These are phyloP conservation scores for Cinchona pubescens DNA, from an alignment of 257 asterid species.

Conservation along the genomic window DNA sequence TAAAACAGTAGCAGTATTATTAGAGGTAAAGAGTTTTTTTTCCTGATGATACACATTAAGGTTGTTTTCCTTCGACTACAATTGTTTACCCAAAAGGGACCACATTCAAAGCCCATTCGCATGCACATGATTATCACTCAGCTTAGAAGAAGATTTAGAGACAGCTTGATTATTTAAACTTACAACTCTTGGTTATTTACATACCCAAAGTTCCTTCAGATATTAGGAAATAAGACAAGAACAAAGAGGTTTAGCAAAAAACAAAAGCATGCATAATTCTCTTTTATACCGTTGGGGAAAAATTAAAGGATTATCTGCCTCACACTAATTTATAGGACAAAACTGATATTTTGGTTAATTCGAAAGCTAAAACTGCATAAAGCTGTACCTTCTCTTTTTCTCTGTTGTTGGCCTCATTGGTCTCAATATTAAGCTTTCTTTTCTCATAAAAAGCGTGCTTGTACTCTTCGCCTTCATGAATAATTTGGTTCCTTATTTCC, in stretches of 20 bases:
- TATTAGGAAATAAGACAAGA: background rate
- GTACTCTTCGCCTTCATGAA: constrained; percentile 79
- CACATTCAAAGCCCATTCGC: background rate
- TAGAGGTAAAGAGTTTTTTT: background rate
- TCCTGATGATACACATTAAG: background rate
- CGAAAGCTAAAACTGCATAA: background rate
- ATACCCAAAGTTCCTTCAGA: background rate
- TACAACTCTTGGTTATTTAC: background rate
- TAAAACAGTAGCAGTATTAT: background rate
- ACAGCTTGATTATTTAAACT: background rate
- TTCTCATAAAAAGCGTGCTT: constrained; percentile 78
- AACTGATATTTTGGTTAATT: background rate
- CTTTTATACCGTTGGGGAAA: background rate
- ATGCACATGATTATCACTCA: background rate
- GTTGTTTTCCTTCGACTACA: background rate
- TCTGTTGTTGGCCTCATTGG: constrained; percentile 66
- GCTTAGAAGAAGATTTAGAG: background rate
- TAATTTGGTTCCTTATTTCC: constrained; percentile 69
- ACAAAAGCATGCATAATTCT: background rate
- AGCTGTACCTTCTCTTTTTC: constrained; percentile 72
- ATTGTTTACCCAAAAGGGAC: background rate
- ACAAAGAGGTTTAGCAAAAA: background rate
- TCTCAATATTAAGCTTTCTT: constrained; percentile 65
- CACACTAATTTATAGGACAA: background rate
- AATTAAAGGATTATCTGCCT: background rate